phyloP scores from a whole-genome alignment of 805 yeast genomes.

The Novakomyces olei region DNA sequence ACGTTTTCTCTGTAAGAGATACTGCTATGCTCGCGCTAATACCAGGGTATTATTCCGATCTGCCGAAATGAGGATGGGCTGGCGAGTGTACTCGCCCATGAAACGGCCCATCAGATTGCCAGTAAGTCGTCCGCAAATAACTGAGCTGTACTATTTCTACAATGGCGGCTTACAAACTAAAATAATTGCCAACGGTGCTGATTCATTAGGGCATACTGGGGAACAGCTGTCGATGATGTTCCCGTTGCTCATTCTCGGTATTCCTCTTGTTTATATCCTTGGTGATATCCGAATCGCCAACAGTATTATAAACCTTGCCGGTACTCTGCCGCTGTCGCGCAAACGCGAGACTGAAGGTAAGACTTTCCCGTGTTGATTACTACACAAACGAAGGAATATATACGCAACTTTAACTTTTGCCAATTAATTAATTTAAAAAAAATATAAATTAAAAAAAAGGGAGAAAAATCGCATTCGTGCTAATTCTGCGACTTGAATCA shows the following conservation, averaged over 20 bases:
- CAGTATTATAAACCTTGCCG: slow-evolving; percentile 30
- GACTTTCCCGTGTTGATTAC: background rate
- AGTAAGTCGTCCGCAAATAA: slow-evolving; percentile 66
- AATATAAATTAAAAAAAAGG: too few species aligned
- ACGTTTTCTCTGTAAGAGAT: too few species aligned
- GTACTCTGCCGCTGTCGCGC: slow-evolving; percentile 69
- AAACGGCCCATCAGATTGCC: slow-evolving; percentile 80
- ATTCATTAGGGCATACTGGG: too few species aligned
- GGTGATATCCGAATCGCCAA: too few species aligned
- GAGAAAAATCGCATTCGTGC: too few species aligned
- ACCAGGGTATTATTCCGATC: slow-evolving; percentile 52
- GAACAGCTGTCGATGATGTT: slow-evolving; percentile 42
- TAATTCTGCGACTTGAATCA: too few species aligned
- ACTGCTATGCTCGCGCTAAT: too few species aligned
- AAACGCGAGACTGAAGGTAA: slow-evolving; percentile 64
- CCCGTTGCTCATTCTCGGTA: slow-evolving; percentile 32
- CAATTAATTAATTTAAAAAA: too few species aligned
- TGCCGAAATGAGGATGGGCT: slow-evolving; percentile 70
- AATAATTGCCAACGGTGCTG: too few species aligned
- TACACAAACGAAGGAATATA: too few species aligned
- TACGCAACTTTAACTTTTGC: background rate
- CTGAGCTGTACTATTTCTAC: slow-evolving; percentile 41
- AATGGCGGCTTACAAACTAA: too few species aligned
- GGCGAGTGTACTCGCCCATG: slow-evolving; percentile 90
- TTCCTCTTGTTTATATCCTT: too few species aligned